Base-by-base conservation (phyloP, 768 basidiomycete species). In the Auricularia heimuer region DNA sequence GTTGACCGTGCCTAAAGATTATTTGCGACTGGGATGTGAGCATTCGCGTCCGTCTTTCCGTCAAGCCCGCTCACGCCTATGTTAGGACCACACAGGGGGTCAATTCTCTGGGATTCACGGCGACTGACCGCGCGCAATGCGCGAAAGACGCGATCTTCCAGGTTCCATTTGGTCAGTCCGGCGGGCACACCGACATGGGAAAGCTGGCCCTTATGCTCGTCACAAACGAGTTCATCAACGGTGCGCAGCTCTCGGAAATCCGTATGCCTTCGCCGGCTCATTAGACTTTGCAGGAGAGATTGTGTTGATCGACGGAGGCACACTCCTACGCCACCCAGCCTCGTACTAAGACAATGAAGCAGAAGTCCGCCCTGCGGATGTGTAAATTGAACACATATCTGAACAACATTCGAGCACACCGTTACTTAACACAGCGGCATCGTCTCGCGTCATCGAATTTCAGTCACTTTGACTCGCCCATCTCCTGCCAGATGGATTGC, bases 211-310 rank as follows among this genome's bases (percentile, higher is more conserved):
- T 83, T 12, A 78, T 77, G 68, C 68, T 82, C 6, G 76, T 81
- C 24, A 74, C 76, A 6, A 82, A 83, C 65, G 78, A 77, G 74
- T 82, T 76, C 67, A 77, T 83, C 54, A 81, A 80, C 63, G 79
- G 78, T 1, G 64, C 63, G 45, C 62, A 68, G 12, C 2, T 35
- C 37, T 8, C 60, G 14, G 37, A 29, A 12, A 12, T 11, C 14
- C 14, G 10, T 11, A 7, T 33, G 14, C 18, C 18, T 18, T 35
- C 18, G 8, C 29, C 2, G 18, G 12, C 60, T 51, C 11, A 21
- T 21, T 29, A 29, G 47, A 14, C 12, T 42, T 42, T 12, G 16
- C 7, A 61, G 60, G 62, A 34, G 80, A 81, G 70, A 81, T 80
- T 14, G 79, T 82, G 4, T 67, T 81, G 44, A 79, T 82, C 61